Evolutionary conservation across 129 eudicot species (phyloP), one percentile per base, ranked within the genome.

Genomic region (Flaveria trinervia): DNA sequence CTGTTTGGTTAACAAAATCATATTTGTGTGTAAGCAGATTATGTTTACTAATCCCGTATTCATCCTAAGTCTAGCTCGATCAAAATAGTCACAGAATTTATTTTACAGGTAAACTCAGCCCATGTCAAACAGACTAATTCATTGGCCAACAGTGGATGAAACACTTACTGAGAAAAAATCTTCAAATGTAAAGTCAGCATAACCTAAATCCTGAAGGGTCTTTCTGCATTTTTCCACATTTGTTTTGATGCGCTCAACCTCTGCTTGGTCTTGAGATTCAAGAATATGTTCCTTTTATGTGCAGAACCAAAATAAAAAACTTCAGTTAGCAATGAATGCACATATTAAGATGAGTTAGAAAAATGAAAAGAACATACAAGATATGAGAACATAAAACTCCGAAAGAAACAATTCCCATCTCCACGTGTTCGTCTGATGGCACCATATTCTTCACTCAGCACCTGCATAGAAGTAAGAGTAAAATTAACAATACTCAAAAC

Each of bases 301-400:
- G 7, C 16, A 72, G 28, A 46, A 72, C 22, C 57, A 81, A 78
- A 56, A 17, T n/a, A 62, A 4, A 68, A 79, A 68, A 17, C 45
- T 39, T 73, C 44, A 67, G 4, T 66, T 57, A 65, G 33, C 57
- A 60, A 84, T 50, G 20, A 57, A 46, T 17, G 76, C 14, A 46
- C 20, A 65, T 45, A 77, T 43, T 52, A 33, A 54, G 14, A 16
- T 15, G 61, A 71, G 20, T 59, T 23, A 23, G 4, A 28, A 74
- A 43, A 62, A 45, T 15, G 20, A 61, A 54, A 36, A 14, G 28
- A 23, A 71, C 98, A 65, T 82, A 93, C 98, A 50, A 93, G 91
- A 79, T 90, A 93, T 28, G 98, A 90, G 80, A 90, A 93, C 98
- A 93, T 93, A 80, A 93, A 93, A 78, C 98, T 83, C 68, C 98